Percentiles rank a stretch among this genome's conserved stretches.
These are phyloP conservation scores for Arabidopsis hybrid DNA, from an alignment of 441 rosid species.

Conservation along the genomic window DNA sequence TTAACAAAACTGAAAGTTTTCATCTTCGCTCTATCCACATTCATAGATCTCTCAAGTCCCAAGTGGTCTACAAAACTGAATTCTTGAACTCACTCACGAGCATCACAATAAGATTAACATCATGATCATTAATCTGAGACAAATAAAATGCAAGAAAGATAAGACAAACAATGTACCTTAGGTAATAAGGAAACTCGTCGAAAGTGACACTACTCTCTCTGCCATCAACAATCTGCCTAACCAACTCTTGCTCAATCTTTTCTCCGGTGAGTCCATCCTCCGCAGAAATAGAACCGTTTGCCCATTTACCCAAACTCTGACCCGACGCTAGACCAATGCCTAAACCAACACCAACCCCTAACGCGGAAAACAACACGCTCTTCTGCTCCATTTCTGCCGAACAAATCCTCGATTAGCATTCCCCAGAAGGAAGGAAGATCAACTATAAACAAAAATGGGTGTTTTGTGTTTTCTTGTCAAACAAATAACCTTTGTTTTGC, in stretches of 20 bases:
- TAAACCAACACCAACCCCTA: conserved; percentile 90
- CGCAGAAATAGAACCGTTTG: conserved; percentile 53
- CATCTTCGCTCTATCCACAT: not conserved
- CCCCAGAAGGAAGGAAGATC: conserved; percentile 1
- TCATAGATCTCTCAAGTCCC: not conserved
- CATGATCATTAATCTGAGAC: not conserved
- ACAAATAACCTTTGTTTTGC: conserved; percentile 5
- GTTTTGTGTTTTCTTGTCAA: conserved; percentile 22
- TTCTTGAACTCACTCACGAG: not conserved
- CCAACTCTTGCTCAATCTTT: conserved; percentile 80
- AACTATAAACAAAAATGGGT: not conserved
- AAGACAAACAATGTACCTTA: conserved; percentile 53
- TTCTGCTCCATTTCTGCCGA: conserved; percentile 78
- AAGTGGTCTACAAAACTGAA: not conserved
- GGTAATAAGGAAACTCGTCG: conserved; percentile 81
- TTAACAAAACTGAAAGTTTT: not conserved
- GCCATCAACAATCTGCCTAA: conserved; percentile 72
- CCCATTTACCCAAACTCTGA: conserved; percentile 66
- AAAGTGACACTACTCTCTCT: conserved; percentile 63
- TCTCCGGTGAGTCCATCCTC: conserved; percentile 60
- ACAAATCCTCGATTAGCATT: conserved; percentile 29
- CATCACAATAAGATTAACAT: not conserved
- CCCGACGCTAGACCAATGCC: conserved; percentile 93
- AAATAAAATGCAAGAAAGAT: not conserved
- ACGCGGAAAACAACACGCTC: conserved; percentile 71